A percentile compares a stretch with the other conserved stretches of the same genome.
phyloP scores from a whole-genome alignment of 2,329 filamentous ascomycete genomes.

The Fusarium nygamai region DNA sequence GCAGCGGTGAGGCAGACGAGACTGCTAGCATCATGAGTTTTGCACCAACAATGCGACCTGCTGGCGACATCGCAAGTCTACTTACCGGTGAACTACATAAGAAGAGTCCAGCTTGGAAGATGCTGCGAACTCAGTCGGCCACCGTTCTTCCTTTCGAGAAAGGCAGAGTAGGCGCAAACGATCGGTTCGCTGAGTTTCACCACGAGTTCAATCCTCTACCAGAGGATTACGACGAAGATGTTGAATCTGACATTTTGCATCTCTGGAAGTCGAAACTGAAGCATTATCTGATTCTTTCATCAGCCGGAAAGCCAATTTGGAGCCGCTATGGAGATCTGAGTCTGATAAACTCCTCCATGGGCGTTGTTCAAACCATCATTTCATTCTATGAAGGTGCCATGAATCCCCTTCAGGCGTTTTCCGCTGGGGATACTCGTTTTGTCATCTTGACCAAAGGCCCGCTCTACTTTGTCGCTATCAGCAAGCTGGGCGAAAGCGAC shows the following conservation, averaged over 20 bases:
- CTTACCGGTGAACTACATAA: conserved; percentile 76
- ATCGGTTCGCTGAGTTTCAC: conserved; percentile 73
- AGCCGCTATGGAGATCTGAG: conserved; percentile 92
- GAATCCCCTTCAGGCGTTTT: conserved; percentile 83
- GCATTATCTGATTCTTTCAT: conserved; percentile 96
- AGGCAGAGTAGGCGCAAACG: conserved; percentile 55
- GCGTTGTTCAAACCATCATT: conserved; percentile 95
- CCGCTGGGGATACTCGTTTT: conserved; percentile 86
- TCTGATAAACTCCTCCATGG: conserved; percentile 92
- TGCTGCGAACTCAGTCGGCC: conserved; percentile 71
- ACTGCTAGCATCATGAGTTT: conserved; percentile 73
- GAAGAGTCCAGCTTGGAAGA: conserved; percentile 74
- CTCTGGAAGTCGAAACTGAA: conserved; percentile 94
- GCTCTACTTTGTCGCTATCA: conserved; percentile 93
- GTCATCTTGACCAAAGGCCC: conserved; percentile 86
- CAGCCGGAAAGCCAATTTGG: conserved; percentile 96
- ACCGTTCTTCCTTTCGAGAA: conserved; percentile 70
- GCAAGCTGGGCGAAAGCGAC: conserved; percentile 91
- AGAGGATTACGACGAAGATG: conserved; percentile 56
- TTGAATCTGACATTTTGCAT: conserved; percentile 67
- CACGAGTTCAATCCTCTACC: conserved; percentile 82
- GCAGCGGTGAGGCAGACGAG: conserved; percentile 66
- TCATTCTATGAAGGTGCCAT: conserved; percentile 90
- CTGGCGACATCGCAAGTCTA: conserved; percentile 82
- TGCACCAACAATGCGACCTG: conserved; percentile 69